Base-by-base conservation (phyloP, 495 filamentous ascomycete genomes). In the Penicillium macrosclerotiorum region DNA sequence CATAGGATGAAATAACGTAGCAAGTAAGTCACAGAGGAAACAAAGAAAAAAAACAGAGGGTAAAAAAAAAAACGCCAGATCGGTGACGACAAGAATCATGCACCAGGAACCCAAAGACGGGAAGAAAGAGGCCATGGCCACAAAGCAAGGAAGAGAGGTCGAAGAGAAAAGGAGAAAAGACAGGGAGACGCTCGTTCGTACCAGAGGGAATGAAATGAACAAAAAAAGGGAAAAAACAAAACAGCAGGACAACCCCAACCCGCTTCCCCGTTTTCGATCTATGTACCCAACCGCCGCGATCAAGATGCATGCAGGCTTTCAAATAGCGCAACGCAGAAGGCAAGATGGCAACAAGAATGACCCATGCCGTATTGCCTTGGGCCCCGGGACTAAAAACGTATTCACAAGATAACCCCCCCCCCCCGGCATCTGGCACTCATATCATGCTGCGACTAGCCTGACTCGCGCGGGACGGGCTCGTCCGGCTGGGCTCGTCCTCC, bases 401-500 rank as follows among this genome's bases (percentile, higher is more conserved):
- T n/a, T n/a, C n/a, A n/a, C n/a, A n/a, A n/a, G n/a, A n/a, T n/a
- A n/a, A n/a, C n/a, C n/a, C n/a, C n/a, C n/a, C n/a, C n/a, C n/a
- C n/a, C n/a, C n/a, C n/a, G n/a, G n/a, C n/a, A n/a, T n/a, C n/a
- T n/a, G n/a, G n/a, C n/a, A n/a, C 37, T 60, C 46, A 66, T 27
- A 64, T 65, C 49, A 71, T 48, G 52, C 70, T 67, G 29, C 67
- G 62, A 33, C 66, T 69, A 1, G 64, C 66, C 35, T 61, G 54
- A 37, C 79, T 81, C 14, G 79, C 79, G 33, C 77, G 73, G 50
- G 75, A 78, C 5, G 75, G 73, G 51, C 72, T 83, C 26, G 79
- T 82, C 31, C 80, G 67, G 46, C 79, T 81, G 42, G 68, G 70
- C 53, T 81, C 77, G 49, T 81, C 77, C 45, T 80, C 77, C 38